Evolutionary conservation across 768 basidiomycete genomes (phyloP).

Genomic region (Rubroboletus satanas): DNA sequence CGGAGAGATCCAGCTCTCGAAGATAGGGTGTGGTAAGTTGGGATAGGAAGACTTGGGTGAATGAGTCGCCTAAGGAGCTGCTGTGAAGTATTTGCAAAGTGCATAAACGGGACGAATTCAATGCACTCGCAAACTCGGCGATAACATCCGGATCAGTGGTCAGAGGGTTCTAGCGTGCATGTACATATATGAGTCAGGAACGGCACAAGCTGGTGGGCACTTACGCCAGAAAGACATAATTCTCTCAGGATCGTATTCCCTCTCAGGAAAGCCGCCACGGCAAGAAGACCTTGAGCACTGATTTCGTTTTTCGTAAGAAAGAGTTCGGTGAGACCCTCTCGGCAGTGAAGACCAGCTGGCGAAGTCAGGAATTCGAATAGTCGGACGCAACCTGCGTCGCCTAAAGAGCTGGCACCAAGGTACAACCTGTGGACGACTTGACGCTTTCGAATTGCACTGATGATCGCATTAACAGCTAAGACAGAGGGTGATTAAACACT

Average conservation of each 20-base stretch:
- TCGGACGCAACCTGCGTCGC: constrained; percentile 52
- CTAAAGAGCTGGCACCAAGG: constrained; percentile 53
- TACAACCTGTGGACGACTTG: constrained; percentile 49
- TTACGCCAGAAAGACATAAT: constrained; percentile 56
- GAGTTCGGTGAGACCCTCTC: constrained; percentile 45
- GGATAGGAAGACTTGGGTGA: constrained; percentile 49
- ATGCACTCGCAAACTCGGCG: constrained; percentile 40
- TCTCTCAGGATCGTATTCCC: constrained; percentile 44
- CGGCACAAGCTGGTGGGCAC: constrained; percentile 17
- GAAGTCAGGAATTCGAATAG: constrained; percentile 56
- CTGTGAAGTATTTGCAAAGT: constrained; percentile 51
- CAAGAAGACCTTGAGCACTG: constrained; percentile 49
- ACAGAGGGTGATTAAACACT: not conserved
- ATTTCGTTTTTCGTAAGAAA: constrained; percentile 56
- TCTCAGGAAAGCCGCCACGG: constrained; percentile 50
- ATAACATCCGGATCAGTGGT: constrained; percentile 36
- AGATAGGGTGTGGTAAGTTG: constrained; percentile 45
- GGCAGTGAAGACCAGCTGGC: constrained; percentile 40
- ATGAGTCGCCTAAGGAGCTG: constrained; percentile 45
- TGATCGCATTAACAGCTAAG: constrained; percentile 50
- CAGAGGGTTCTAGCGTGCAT: constrained; percentile 38
- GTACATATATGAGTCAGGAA: constrained; percentile 12
- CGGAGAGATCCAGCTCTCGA: constrained; percentile 53
- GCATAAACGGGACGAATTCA: constrained; percentile 54
- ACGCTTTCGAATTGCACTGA: constrained; percentile 44